Conservation (phyloP, 352 stramenopile species). For the Stramenopiles sp. region DNA sequence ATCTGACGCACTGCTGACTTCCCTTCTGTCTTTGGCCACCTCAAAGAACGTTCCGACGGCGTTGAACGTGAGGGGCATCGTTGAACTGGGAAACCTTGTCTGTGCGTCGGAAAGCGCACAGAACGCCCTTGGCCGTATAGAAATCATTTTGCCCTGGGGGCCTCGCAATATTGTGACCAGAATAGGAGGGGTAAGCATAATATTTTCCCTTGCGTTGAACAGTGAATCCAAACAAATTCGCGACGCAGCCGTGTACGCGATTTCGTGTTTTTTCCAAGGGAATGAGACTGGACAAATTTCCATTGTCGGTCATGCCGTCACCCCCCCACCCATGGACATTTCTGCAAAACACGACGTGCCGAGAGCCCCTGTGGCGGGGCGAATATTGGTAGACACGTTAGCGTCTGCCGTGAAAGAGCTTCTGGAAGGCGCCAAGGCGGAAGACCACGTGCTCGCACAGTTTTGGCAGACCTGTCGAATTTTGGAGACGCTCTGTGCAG, state of each 20-base stretch:
- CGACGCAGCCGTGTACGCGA: neutral
- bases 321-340: neutral
- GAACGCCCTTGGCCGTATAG: neutral
- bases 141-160: neutral
- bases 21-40: neutral
- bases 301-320: neutral
- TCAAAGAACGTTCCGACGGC: neutral
- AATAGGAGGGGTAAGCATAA: neutral
- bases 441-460: neutral
- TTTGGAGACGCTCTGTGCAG: neutral
- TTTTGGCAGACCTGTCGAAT: neutral
- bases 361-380: neutral
- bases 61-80: neutral
- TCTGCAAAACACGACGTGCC: neutral
- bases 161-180: neutral
- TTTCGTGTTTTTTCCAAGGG: neutral
- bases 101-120: neutral
- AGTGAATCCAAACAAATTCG: neutral
- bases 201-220: slow-evolving; percentile 1
- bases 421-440: neutral
- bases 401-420: neutral
- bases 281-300: neutral
- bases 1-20: neutral
- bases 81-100: neutral
- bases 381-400: neutral